phyloP scores from a whole-genome alignment of 176 grass and related monocot species.

The Hsuehochloa calcarea region DNA sequence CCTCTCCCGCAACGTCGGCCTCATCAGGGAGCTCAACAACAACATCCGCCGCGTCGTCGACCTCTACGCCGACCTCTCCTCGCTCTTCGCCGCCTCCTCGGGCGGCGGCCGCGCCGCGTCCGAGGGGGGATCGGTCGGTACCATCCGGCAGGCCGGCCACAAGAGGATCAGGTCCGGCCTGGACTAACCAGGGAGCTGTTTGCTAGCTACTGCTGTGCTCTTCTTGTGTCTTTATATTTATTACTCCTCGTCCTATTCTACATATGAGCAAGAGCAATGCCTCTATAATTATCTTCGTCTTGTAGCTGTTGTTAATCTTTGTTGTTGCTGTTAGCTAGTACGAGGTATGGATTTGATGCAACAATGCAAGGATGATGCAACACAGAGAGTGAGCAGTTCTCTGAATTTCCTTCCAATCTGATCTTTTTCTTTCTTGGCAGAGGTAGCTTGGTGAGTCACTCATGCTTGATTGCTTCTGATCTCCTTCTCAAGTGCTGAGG shows the following conservation, averaged over 20 bases:
- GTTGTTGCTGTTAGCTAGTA: neutral
- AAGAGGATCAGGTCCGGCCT: slow-evolving; percentile 62
- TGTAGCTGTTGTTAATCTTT: slow-evolving; percentile 15
- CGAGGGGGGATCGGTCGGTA: slow-evolving; percentile 47
- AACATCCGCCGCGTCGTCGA: slow-evolving; percentile 82
- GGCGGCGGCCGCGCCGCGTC: slow-evolving; percentile 44
- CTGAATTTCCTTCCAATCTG: neutral
- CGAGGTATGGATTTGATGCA: slow-evolving; percentile 16
- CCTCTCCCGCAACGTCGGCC: slow-evolving; percentile 68
- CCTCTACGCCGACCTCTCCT: slow-evolving; percentile 78
- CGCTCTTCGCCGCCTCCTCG: slow-evolving; percentile 51
- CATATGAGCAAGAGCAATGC: slow-evolving; percentile 23
- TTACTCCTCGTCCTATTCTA: neutral
- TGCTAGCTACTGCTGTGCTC: neutral
- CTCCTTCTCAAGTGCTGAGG: neutral
- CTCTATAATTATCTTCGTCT: slow-evolving; percentile 5
- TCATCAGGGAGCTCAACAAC: slow-evolving; percentile 88
- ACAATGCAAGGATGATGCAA: slow-evolving; percentile 16
- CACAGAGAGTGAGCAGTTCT: slow-evolving; percentile 23
- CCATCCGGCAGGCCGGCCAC: slow-evolving; percentile 42
- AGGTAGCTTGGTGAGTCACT: no score
- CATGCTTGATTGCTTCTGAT: neutral
- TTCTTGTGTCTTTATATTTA: slow-evolving; percentile 28
- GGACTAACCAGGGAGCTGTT: slow-evolving; percentile 14
- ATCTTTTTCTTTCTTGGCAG: neutral